Percentiles rank a stretch among this genome's conserved stretches.
phyloP scores from a whole-genome alignment of 768 basidiomycete species.

The Ephemerocybe angulata region DNA sequence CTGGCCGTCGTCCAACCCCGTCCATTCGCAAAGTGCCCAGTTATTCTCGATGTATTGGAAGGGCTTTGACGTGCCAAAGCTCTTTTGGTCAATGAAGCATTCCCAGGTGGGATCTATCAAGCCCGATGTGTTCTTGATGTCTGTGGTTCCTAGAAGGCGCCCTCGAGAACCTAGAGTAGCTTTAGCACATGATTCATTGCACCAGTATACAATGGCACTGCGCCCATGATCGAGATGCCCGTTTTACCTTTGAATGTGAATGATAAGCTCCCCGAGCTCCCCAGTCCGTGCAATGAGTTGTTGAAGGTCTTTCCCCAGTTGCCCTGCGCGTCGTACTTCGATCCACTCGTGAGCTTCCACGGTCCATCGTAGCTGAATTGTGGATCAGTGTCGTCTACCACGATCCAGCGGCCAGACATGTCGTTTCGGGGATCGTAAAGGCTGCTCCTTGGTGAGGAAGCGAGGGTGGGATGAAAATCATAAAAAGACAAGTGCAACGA shows the following conservation, averaged over 20 bases:
- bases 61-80: conserved; percentile 16
- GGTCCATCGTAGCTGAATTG: conserved; percentile 9
- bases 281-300: conserved; percentile 12
- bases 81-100: conserved; percentile 28
- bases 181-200: background rate
- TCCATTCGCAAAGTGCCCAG: conserved; percentile 25
- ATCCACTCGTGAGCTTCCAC: conserved; percentile 11
- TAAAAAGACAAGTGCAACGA: background rate
- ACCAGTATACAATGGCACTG: background rate
- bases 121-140: conserved; percentile 13
- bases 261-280: conserved; percentile 13
- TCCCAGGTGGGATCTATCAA: conserved; percentile 26
- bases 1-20: conserved; percentile 18
- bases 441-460: background rate
- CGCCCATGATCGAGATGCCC: background rate
- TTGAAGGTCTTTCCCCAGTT: conserved; percentile 17
- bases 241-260: conserved; percentile 14
- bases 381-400: conserved; percentile 15
- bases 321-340: conserved; percentile 9
- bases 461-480: background rate
- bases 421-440: background rate
- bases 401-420: conserved; percentile 9
- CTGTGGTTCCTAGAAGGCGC: conserved; percentile 21
- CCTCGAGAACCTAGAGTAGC: conserved; percentile 22
- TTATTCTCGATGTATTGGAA: conserved; percentile 27